Evolutionary conservation across 2,329 filamentous ascomycete species (phyloP).

Genomic region (Pyrenophora graminea): DNA sequence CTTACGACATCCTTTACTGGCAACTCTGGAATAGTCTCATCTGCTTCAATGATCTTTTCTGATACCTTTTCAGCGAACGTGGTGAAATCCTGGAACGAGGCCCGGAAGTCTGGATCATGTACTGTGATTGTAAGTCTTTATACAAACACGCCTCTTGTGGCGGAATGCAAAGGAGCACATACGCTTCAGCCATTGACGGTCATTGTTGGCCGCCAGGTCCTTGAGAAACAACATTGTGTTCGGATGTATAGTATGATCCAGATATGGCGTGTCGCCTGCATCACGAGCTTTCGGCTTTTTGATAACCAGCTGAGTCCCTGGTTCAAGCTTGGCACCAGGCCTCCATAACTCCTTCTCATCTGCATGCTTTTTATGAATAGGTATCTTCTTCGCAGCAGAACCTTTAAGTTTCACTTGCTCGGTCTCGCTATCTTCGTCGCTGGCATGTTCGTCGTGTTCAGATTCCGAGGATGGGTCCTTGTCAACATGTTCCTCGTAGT

Average conservation of each 20-base stretch:
- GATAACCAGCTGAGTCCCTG: slow-evolving; percentile 65
- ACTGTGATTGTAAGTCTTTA: slow-evolving; percentile 54
- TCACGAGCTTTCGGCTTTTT: slow-evolving; percentile 66
- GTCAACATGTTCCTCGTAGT: slow-evolving; percentile 49
- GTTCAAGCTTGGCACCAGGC: slow-evolving; percentile 60
- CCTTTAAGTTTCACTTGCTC: slow-evolving; percentile 32
- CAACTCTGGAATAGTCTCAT: slow-evolving; percentile 83
- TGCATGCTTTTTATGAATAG: slow-evolving; percentile 26
- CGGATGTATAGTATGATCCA: slow-evolving; percentile 62
- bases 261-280: slow-evolving; percentile 62
- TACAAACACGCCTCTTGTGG: not conserved
- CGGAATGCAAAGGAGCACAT: slow-evolving; percentile 26
- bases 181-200: slow-evolving; percentile 68
- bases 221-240: slow-evolving; percentile 66
- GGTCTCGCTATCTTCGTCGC: slow-evolving; percentile 34
- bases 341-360: slow-evolving; percentile 60
- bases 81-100: slow-evolving; percentile 79
- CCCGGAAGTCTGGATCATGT: slow-evolving; percentile 78
- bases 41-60: slow-evolving; percentile 69
- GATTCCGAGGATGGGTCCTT: slow-evolving; percentile 34
- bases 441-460: slow-evolving; percentile 37
- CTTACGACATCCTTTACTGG: slow-evolving; percentile 78
- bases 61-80: slow-evolving; percentile 75
- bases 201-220: slow-evolving; percentile 64
- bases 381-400: slow-evolving; percentile 23